phyloP scores from a whole-genome alignment of 1,139 yeast species.

The Candida sp. region DNA sequence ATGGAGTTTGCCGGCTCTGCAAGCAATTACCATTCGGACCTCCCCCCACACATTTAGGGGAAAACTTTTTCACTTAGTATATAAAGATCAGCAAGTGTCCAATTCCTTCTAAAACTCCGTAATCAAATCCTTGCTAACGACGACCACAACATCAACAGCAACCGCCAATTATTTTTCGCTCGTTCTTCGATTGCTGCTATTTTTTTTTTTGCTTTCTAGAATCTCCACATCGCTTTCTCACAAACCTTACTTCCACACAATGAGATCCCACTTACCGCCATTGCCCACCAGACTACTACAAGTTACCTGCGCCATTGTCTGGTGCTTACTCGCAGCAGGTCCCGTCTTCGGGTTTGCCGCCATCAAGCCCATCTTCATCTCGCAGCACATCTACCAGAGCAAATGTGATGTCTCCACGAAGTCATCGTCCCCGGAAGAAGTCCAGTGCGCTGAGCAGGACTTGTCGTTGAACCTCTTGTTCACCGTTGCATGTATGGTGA shows the following conservation, averaged over 20 bases:
- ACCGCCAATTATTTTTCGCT: no score
- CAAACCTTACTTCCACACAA: not conserved
- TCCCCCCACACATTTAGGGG: not conserved
- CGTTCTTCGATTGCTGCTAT: no score
- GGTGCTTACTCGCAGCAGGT: slow-evolving; percentile 95
- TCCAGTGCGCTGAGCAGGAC: slow-evolving; percentile 74
- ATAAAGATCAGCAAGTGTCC: no score
- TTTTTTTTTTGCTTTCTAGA: no score
- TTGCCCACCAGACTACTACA: slow-evolving; percentile 27
- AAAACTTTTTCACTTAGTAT: no score
- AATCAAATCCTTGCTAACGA: no score
- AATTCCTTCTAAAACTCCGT: no score
- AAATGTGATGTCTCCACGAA: slow-evolving; percentile 43
- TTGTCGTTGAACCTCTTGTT: slow-evolving; percentile 80
- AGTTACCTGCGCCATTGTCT: slow-evolving; percentile 70
- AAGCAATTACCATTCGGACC: not conserved
- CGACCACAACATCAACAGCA: no score
- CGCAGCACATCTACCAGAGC: slow-evolving; percentile 76
- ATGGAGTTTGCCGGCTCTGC: not conserved
- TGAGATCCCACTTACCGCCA: slow-evolving; percentile 17
- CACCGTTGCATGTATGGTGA: slow-evolving; percentile 84
- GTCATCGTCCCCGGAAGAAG: slow-evolving; percentile 20
- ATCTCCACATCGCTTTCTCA: no score
- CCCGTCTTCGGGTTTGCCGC: slow-evolving; percentile 97
- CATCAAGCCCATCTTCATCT: slow-evolving; percentile 76